Base-by-base conservation (phyloP, 495 filamentous ascomycete species). In the Penicillium atrosanguineum region DNA sequence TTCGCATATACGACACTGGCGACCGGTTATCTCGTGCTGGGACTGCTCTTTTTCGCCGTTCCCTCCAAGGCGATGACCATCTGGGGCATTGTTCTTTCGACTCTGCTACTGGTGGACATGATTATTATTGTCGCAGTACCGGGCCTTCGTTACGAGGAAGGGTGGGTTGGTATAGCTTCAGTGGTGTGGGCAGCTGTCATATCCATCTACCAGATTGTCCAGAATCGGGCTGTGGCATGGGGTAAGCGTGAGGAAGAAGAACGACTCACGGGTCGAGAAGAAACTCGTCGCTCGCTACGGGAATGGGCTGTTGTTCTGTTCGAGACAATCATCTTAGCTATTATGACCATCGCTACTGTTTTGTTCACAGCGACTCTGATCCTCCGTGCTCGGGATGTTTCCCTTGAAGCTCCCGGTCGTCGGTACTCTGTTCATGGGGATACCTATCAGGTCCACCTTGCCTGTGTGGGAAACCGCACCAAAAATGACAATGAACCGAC, bases 221-320 rank as follows among this genome's bases (percentile, higher is more conserved):
- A 79, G 47, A 85, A 85, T 64, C 74, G 87, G n/a, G 78, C 88
- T 7, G 94, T 98, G 14, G 79, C 85, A 46, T 95, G 90, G 85
- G 94, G 93, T 21, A 97, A 97, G 68, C 74, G 73, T 0, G 89
- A 96, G 56, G 94, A 98, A 63, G 94, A 98, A 69, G 86, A 95
- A 61, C 82, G 94, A 15, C 75, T 98, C 12, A 98, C 94, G 1
- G 94, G 94, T 25, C 86, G 91, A n/a, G 78, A 83, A 15, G 93
- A 97, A 70, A 91, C 85, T 11, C 84, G 91, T 19, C 85, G 92
- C 12, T 88, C 90, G 0, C 62, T 96, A 25, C 68, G 77, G 11
- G 89, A 97, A 71, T 97, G 94, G 94, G 64, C 81, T 23, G 88
- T 85, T 42, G 88, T 97, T n/a, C 67, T 95, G 1, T 61, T 81